Evolutionary conservation across 805 yeast species (phyloP), one percentile per base, ranked within the genome.

Genomic region (Yamadazyma scolyti): DNA sequence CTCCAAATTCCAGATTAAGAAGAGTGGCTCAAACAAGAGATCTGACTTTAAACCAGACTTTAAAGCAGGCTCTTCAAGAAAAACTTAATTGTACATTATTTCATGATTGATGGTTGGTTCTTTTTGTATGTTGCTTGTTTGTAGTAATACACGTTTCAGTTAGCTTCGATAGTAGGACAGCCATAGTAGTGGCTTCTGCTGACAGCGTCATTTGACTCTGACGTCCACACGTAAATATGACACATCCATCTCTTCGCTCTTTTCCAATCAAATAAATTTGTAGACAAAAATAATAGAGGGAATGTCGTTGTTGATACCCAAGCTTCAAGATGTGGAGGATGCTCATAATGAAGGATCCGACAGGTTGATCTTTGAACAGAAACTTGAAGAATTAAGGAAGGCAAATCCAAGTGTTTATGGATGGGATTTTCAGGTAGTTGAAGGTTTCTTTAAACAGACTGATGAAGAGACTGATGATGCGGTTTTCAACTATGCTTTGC

Each of bases 1-100:
- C 34, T 71, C 89, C 12, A 78, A 80, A 54, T 81, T 90, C 49
- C 85, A 79, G 48, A 75, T 88, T 50, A 76, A 74, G 49, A 78
- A 75, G 46, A 47, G 54, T 28, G 52, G 51, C 12, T 46, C 49
- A 10, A 40, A 39, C 26, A 58, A 54, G 41, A 56, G 61, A 48
- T 58, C 65, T 9, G 71, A 66, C 40, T 63, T 66, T 46, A 66
- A 62, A 47, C 70, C 71, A 18, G 72, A 64, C 38, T 65, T 61
- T 46, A 65, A 64, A 44, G 34, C 61, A 14, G 68, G 69, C 41
- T 22, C 48, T 19, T 61, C 71, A 25, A 53, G 71, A 33, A 65
- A 65, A 47, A 64, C 71, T 23, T 64, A 31, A 15, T 14, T 33
- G 32, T 33, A 33, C 20, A 22, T 25, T 26, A 23, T 16, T 27